Percentiles rank a stretch among this genome's conserved stretches.
Conservation (phyloP, 78 protist species). For the Dictyostelium purpureum region DNA sequence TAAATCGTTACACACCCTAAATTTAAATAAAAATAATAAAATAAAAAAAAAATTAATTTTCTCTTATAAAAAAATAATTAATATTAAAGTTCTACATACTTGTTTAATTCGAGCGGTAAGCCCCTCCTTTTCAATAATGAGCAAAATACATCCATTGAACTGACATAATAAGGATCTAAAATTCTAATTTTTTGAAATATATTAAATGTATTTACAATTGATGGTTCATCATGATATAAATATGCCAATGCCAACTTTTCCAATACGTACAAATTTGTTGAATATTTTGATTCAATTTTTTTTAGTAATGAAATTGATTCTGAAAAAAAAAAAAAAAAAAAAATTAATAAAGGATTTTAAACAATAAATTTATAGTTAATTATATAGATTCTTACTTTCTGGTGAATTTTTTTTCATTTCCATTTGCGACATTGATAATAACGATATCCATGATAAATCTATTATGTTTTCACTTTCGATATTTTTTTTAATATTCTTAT, state of each 20-base stretch:
- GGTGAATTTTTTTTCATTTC: slow-evolving; percentile 72
- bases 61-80: not conserved
- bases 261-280: slow-evolving; percentile 17
- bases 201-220: slow-evolving; percentile 49
- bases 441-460: slow-evolving; percentile 70
- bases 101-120: slow-evolving; percentile 48
- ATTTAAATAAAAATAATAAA: not conserved
- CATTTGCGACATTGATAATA: slow-evolving; percentile 19
- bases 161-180: slow-evolving; percentile 52
- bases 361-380: not conserved
- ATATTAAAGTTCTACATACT: slow-evolving; percentile 23
- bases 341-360: not conserved
- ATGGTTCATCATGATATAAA: slow-evolving; percentile 67
- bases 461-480: not conserved
- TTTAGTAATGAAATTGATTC: slow-evolving; percentile 70
- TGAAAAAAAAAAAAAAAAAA: not conserved
- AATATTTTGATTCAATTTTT: slow-evolving; percentile 23
- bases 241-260: slow-evolving; percentile 66
- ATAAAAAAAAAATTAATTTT: too few relatives aligned
- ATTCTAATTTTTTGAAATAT: slow-evolving; percentile 41
- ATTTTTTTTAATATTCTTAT: not conserved
- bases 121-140: slow-evolving; percentile 64
- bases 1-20: slow-evolving; percentile 54
- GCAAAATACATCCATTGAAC: slow-evolving; percentile 75
- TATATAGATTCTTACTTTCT: slow-evolving; percentile 16